Percentiles rank a stretch among this genome's conserved stretches.
These are phyloP conservation scores for Pseudohalonectria lignicola DNA, from an alignment of 2,329 filamentous ascomycete species.

Conservation along the genomic window DNA sequence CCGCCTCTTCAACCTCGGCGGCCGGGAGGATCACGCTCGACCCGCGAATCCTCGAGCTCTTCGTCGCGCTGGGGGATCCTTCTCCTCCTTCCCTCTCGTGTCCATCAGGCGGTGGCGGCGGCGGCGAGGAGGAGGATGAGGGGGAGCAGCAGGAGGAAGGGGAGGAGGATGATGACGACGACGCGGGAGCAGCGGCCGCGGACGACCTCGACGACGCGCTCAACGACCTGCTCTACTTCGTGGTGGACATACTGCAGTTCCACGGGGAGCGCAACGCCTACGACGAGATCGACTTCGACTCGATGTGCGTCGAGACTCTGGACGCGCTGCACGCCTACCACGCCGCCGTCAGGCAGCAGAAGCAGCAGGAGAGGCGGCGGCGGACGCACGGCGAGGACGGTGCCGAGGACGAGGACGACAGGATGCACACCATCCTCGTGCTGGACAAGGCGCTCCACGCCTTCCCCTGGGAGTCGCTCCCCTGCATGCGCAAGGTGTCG, in stretches of 20 bases:
- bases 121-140: too few relatives aligned
- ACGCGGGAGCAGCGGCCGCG: conserved; percentile 18
- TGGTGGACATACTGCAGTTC: conserved; percentile 93
- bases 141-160: too few relatives aligned
- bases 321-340: conserved; percentile 79
- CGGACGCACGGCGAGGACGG: conserved; percentile 18
- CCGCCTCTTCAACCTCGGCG: too few relatives aligned
- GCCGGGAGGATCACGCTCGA: conserved; percentile 35
- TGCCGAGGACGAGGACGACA: conserved; percentile 24
- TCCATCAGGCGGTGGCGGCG: too few relatives aligned
- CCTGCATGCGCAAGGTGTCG: conserved; percentile 67
- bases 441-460: conserved; percentile 83
- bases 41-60: conserved; percentile 67
- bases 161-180: conserved; percentile 42
- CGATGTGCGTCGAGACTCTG: conserved; percentile 77
- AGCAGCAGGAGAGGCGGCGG: neutral
- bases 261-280: conserved; percentile 94
- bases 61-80: conserved; percentile 75
- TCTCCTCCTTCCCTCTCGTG: too few relatives aligned
- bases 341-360: conserved; percentile 25
- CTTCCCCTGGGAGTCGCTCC: conserved; percentile 94
- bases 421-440: conserved; percentile 70
- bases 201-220: conserved; percentile 74
- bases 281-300: conserved; percentile 93
- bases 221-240: conserved; percentile 90